phyloP scores from a whole-genome alignment of 2,329 filamentous ascomycete species.

The Arthroderma sp. region DNA sequence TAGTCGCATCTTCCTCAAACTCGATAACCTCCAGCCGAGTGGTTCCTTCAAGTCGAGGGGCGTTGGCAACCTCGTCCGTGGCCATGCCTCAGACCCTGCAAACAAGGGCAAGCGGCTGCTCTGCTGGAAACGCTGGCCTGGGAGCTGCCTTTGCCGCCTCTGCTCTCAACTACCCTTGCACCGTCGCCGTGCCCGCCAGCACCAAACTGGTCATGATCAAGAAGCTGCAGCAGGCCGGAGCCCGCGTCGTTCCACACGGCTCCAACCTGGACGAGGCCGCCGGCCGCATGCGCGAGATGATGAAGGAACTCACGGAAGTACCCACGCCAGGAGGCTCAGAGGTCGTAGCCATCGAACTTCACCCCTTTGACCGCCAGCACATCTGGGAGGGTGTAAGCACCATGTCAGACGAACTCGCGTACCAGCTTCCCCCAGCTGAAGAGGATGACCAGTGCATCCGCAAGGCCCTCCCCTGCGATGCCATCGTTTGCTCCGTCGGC shows the following conservation, averaged over 20 bases:
- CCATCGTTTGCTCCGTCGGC: constrained; percentile 64
- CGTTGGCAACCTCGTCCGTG: constrained; percentile 59
- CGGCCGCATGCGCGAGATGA: constrained; percentile 34
- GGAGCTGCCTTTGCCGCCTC: constrained; percentile 64
- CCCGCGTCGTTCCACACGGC: constrained; percentile 57
- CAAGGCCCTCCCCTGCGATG: constrained; percentile 44
- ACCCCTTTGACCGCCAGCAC: constrained; percentile 36
- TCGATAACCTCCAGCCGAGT: constrained; percentile 73
- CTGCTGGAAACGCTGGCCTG: constrained; percentile 73
- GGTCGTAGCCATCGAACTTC: constrained; percentile 32
- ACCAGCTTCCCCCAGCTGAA: constrained; percentile 27
- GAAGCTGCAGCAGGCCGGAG: constrained; percentile 58
- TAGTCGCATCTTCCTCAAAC: constrained; percentile 71
- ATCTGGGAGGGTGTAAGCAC: constrained; percentile 38
- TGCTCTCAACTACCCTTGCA: constrained; percentile 52
- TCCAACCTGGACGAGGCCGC: constrained; percentile 60
- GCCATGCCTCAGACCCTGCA: constrained; percentile 33
- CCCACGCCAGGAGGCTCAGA: constrained; percentile 12
- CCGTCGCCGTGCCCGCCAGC: constrained; percentile 59
- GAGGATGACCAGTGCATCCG: constrained; percentile 21
- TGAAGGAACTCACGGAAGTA: constrained; percentile 20
- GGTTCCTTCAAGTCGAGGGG: constrained; percentile 78
- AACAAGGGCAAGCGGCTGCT: constrained; percentile 40
- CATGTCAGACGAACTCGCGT: constrained; percentile 34
- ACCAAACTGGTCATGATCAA: constrained; percentile 59